These are phyloP conservation scores for Rhododendron mucronatum DNA, from an alignment of 148 eudicot genomes.

Conservation along the genomic window DNA sequence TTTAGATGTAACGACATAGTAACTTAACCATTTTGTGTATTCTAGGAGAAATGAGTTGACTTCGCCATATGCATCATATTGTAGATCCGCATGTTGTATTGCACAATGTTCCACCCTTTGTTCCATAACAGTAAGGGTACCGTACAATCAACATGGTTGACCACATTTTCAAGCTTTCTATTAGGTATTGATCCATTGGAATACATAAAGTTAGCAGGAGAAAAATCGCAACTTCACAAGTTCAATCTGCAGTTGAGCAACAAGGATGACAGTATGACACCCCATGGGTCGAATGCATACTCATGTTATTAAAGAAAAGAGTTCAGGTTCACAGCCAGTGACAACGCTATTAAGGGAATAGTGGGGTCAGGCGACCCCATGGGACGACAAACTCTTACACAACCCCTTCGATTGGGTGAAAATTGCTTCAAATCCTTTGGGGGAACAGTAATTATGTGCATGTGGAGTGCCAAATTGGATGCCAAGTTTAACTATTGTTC, in stretches of 20 bases:
- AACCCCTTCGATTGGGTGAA: too few species aligned
- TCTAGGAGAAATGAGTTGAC: neutral
- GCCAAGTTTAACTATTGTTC: too few species aligned
- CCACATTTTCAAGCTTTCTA: neutral
- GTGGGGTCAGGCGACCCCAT: too few species aligned
- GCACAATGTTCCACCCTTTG: neutral
- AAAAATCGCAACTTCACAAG: neutral
- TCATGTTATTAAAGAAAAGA: neutral
- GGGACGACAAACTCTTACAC: too few species aligned
- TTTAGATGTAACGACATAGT: neutral
- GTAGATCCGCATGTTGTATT: neutral
- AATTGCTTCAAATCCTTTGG: too few species aligned
- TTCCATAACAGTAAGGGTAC: neutral
- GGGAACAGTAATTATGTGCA: too few species aligned
- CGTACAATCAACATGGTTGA: neutral
- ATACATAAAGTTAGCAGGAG: neutral
- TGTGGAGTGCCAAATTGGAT: too few species aligned
- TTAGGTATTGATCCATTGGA: neutral
- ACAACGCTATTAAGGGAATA: too few species aligned
- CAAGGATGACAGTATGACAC: neutral
- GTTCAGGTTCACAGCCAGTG: neutral
- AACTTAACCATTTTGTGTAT: neutral
- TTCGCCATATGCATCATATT: too few species aligned
- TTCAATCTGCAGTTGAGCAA: too few species aligned
- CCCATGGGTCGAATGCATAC: neutral